Percentiles rank a stretch among this genome's conserved stretches.
Evolutionary conservation across 192 early-diverging fungal species (phyloP).

Genomic region (Mortierella claussenii): DNA sequence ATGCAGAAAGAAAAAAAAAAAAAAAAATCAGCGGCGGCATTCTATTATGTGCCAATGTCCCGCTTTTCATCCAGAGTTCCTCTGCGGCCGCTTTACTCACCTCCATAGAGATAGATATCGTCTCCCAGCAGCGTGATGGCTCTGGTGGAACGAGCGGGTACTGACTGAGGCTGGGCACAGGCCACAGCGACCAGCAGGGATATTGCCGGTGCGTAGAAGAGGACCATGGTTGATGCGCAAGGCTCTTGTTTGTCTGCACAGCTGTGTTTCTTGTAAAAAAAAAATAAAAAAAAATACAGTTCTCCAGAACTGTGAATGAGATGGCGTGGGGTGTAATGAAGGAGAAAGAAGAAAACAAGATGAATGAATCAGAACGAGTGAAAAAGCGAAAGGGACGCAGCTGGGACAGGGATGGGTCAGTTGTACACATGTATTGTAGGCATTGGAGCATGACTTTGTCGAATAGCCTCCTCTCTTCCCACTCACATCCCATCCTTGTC

Average conservation of each 20-base stretch:
- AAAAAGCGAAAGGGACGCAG: too few species aligned
- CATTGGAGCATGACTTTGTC: too few species aligned
- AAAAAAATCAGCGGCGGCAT: background rate
- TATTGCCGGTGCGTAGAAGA: slow-evolving; percentile 3
- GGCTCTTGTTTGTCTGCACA: too few species aligned
- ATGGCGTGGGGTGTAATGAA: too few species aligned
- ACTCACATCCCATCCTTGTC: too few species aligned
- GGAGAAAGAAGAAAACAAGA: too few species aligned
- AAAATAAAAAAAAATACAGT: background rate
- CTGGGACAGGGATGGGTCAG: too few species aligned
- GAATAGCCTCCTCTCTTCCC: too few species aligned
- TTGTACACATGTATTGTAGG: too few species aligned
- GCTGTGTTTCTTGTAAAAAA: background rate
- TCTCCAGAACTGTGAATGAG: too few species aligned
- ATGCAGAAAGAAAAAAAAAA: background rate
- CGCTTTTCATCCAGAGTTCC: background rate
- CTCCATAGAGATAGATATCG: slow-evolving; percentile 44
- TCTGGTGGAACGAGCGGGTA: slow-evolving; percentile 20
- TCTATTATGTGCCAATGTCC: too few species aligned
- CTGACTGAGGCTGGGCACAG: slow-evolving; percentile 30
- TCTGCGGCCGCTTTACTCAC: slow-evolving; percentile 5
- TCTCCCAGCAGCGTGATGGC: slow-evolving; percentile 35
- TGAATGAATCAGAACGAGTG: too few species aligned
- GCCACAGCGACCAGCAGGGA: slow-evolving; percentile 17
- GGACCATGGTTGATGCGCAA: slow-evolving; percentile 6